These are phyloP conservation scores for Eucalyptus marginata DNA, from an alignment of 345 rosid species.

Conservation along the genomic window DNA sequence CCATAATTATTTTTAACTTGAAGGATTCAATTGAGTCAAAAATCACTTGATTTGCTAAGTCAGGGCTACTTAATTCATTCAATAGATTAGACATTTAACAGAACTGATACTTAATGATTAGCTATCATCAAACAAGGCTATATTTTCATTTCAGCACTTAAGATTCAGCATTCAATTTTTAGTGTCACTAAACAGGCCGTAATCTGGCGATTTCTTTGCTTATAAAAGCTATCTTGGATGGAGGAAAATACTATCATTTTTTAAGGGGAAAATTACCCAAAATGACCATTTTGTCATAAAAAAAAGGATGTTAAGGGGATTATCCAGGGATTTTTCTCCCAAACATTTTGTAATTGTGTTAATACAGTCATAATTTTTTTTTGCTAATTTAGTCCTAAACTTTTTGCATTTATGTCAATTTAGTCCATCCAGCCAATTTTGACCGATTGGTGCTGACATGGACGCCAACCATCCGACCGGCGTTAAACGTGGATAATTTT, in stretches of 20 bases:
- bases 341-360: too few relatives aligned
- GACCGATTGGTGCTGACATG: fast-evolving
- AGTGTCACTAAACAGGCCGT: neutral
- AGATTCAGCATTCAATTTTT: neutral
- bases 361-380: too few relatives aligned
- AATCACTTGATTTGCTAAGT: neutral
- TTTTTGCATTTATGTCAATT: fast-evolving
- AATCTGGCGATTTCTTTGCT: neutral
- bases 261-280: neutral
- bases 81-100: neutral
- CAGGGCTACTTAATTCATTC: neutral
- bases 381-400: too few relatives aligned
- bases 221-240: neutral
- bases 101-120: neutral
- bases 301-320: too few relatives aligned
- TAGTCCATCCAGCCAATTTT: fast-evolving
- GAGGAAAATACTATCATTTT: neutral
- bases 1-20: neutral
- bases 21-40: neutral
- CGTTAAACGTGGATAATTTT: too few relatives aligned
- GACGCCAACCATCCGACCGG: fast-evolving
- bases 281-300: too few relatives aligned
- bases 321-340: too few relatives aligned
- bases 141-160: neutral
- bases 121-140: neutral